These are phyloP conservation scores for Phytophthora pini DNA, from an alignment of 352 stramenopile species.

Conservation along the genomic window DNA sequence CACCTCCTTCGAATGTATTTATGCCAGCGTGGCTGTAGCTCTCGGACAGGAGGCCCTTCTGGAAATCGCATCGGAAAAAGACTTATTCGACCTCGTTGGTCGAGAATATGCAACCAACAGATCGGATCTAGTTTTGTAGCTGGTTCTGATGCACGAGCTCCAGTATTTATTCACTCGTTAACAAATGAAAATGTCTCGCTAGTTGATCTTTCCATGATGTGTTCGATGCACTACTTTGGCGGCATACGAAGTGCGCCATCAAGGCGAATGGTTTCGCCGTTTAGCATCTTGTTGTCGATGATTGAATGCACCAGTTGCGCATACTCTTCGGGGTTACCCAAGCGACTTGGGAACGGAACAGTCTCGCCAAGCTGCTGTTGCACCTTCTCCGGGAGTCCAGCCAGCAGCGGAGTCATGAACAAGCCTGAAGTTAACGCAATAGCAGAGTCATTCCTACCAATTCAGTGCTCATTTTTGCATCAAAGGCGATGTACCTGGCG, in stretches of 20 bases:
- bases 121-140: conserved; percentile 43
- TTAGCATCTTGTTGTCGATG: conserved; percentile 98
- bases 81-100: conserved; percentile 60
- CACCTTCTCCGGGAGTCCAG: conserved; percentile 95
- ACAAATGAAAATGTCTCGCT: neutral
- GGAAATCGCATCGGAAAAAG: conserved; percentile 60
- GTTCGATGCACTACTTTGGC: conserved; percentile 66
- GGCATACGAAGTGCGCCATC: conserved; percentile 97
- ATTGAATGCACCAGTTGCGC: conserved; percentile 95
- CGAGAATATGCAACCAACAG: conserved; percentile 50
- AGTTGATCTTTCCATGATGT: conserved; percentile 1
- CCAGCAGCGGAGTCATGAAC: conserved; percentile 97
- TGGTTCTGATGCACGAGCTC: neutral
- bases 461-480: neutral
- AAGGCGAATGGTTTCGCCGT: conserved; percentile 98
- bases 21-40: conserved; percentile 35
- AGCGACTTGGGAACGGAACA: conserved; percentile 95
- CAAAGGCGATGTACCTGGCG: conserved; percentile 64
- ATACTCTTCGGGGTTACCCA: conserved; percentile 96
- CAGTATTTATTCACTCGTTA: conserved; percentile 40
- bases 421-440: conserved; percentile 63
- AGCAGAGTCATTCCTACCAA: neutral
- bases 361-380: conserved; percentile 92
- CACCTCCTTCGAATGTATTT: conserved; percentile 68
- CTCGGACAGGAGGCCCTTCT: conserved; percentile 42